A percentile compares a stretch with the other conserved stretches of the same genome.
Evolutionary conservation across 2,329 filamentous ascomycete species (phyloP).

Genomic region (Ambrosiella beaveri): DNA sequence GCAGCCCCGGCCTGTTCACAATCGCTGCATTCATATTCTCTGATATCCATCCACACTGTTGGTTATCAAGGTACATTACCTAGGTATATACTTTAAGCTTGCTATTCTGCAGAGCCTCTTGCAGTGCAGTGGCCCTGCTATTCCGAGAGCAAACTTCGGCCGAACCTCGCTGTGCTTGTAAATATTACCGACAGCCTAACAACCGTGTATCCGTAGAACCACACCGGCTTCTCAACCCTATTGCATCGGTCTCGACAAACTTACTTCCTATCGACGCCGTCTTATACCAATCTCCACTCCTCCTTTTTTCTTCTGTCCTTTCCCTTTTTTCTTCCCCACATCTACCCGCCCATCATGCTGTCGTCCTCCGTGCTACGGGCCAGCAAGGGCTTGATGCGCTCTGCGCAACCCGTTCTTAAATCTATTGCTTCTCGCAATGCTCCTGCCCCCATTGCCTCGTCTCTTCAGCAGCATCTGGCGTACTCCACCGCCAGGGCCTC

Average conservation of each 20-base stretch:
- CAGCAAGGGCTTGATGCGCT: constrained; percentile 43
- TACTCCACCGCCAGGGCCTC: constrained; percentile 34
- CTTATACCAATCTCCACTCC: constrained; percentile 2
- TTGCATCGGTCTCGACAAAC: neutral
- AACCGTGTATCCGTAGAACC: neutral
- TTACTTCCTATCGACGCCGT: neutral
- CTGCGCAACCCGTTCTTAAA: constrained; percentile 29
- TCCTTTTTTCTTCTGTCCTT: constrained; percentile 3
- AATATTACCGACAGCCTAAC: constrained; percentile 6
- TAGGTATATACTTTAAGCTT: neutral
- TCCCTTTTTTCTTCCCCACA: constrained; percentile 1
- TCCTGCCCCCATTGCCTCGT: constrained; percentile 28
- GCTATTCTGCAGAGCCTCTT: neutral
- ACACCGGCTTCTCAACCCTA: neutral
- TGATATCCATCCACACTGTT: no score
- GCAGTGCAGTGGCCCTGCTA: neutral
- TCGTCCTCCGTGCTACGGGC: constrained; percentile 20
- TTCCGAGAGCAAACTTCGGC: constrained; percentile 10
- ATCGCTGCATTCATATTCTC: no score
- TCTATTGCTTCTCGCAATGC: constrained; percentile 29
- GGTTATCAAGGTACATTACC: no score
- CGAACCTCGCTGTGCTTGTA: constrained; percentile 11
- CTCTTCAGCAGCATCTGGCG: constrained; percentile 26
- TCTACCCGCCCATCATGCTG: constrained; percentile 8
- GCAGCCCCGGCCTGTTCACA: neutral